Evolutionary conservation across 345 rosid species (phyloP).

Genomic region (Salix purpurea): DNA sequence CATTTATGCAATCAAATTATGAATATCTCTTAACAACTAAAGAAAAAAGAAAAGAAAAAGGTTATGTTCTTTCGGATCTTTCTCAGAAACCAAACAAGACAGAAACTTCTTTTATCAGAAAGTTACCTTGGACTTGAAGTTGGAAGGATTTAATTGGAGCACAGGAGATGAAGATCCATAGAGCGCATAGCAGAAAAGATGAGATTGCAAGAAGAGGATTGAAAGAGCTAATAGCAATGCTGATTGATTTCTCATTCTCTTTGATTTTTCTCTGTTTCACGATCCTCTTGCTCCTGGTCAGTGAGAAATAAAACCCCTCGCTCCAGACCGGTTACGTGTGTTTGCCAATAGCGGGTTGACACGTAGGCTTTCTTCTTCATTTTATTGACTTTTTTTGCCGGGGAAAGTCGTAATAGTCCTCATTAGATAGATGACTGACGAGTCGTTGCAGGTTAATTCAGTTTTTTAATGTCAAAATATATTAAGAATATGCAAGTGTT

Average conservation of each 20-base stretch:
- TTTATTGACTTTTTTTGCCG: neutral
- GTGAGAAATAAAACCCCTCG: conserved; percentile 11
- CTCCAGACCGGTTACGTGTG: conserved; percentile 38
- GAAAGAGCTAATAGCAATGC: conserved; percentile 26
- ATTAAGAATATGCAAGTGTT: no score
- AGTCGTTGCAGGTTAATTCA: no score
- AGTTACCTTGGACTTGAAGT: conserved; percentile 90
- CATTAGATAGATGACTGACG: no score
- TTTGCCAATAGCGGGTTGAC: conserved; percentile 45
- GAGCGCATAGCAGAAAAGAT: conserved; percentile 41
- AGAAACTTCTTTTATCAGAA: no score
- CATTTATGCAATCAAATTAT: no score
- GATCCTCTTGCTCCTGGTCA: neutral
- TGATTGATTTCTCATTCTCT: conserved; percentile 27
- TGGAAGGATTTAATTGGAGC: conserved; percentile 88
- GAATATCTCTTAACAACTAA: no score
- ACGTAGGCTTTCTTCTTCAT: conserved; percentile 33
- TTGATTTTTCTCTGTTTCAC: conserved; percentile 4
- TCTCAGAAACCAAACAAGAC: neutral
- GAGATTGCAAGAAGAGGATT: conserved; percentile 24
- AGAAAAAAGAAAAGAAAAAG: no score
- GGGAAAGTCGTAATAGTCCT: no score
- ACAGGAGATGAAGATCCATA: conserved; percentile 97
- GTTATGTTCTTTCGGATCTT: neutral
- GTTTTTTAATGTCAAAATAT: no score